phyloP scores from a whole-genome alignment of 306 rosid genomes.

The Prunus mongolica region DNA sequence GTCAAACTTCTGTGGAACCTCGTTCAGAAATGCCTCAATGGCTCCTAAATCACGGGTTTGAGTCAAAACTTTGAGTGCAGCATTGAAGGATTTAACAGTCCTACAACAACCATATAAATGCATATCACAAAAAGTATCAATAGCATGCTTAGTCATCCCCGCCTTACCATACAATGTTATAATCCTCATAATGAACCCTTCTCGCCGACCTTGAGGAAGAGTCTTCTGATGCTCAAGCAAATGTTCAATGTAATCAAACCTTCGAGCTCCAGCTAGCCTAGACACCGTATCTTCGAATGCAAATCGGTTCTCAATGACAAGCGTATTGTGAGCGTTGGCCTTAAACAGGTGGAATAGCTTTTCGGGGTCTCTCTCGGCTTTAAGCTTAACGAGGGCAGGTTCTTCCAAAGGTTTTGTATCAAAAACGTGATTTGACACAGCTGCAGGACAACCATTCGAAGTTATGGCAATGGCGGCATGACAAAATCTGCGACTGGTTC shows the following conservation, averaged over 20 bases:
- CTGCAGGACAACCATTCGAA: slow-evolving; percentile 12
- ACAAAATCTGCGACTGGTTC: slow-evolving; percentile 60
- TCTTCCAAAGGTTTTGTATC: slow-evolving; percentile 34
- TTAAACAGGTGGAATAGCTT: slow-evolving; percentile 53
- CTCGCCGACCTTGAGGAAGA: slow-evolving; percentile 70
- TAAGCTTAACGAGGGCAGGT: slow-evolving; percentile 52
- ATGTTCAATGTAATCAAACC: slow-evolving; percentile 61
- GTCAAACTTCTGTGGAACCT: slow-evolving; percentile 25
- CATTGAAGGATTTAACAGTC: slow-evolving; percentile 73
- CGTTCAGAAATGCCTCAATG: slow-evolving; percentile 28
- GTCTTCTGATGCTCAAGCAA: slow-evolving; percentile 67
- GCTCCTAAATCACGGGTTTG: slow-evolving; percentile 30
- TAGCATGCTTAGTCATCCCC: slow-evolving; percentile 62
- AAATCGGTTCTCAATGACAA: slow-evolving; percentile 57
- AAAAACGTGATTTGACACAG: slow-evolving; percentile 10
- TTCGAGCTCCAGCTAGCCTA: slow-evolving; percentile 62
- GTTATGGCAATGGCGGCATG: slow-evolving; percentile 27
- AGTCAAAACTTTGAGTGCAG: slow-evolving; percentile 60
- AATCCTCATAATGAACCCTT: slow-evolving; percentile 65
- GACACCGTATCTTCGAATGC: slow-evolving; percentile 68
- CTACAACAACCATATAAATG: slow-evolving; percentile 45
- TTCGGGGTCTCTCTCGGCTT: slow-evolving; percentile 61
- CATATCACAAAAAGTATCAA: slow-evolving; percentile 56
- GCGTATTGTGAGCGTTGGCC: slow-evolving; percentile 61
- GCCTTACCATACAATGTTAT: slow-evolving; percentile 68